These are phyloP conservation scores for Candida frijolesensis DNA, from an alignment of 1,139 yeast species.

Conservation along the genomic window DNA sequence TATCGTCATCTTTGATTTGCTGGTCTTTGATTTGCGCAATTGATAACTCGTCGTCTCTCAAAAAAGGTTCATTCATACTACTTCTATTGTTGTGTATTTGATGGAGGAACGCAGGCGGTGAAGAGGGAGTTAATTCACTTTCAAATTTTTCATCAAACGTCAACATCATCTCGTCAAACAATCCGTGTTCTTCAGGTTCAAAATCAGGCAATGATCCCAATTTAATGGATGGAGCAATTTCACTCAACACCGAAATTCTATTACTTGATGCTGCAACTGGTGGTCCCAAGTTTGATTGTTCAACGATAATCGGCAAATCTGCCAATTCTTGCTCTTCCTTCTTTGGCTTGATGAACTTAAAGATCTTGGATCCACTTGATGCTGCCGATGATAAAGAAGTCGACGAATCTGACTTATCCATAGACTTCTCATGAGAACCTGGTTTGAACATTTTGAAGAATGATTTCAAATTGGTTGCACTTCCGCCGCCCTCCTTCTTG, in stretches of 20 bases:
- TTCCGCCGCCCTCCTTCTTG: background rate
- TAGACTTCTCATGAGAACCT: conserved; percentile 7
- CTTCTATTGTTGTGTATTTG: background rate
- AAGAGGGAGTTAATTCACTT: conserved; percentile 22
- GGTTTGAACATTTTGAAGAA: conserved; percentile 14
- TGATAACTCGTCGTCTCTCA: conserved; percentile 48
- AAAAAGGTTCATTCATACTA: conserved; percentile 32
- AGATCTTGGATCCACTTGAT: conserved; percentile 7
- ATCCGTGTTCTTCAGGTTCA: conserved; percentile 30
- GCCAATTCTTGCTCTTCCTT: background rate
- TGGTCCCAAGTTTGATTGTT: conserved; percentile 2
- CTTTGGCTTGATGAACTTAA: conserved; percentile 8
- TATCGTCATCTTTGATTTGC: conserved; percentile 31
- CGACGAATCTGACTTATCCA: conserved; percentile 5
- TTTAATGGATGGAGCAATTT: conserved; percentile 15
- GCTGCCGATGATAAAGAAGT: conserved; percentile 6
- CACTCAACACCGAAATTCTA: conserved; percentile 15
- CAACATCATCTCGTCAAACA: conserved; percentile 38
- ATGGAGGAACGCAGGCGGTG: conserved; percentile 15
- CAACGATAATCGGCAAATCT: conserved; percentile 2
- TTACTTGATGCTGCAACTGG: conserved; percentile 4
- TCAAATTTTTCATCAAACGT: conserved; percentile 29
- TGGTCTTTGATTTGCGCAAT: conserved; percentile 46
- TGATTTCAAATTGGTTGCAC: conserved; percentile 10
- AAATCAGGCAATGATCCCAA: conserved; percentile 30